phyloP scores from a whole-genome alignment of 768 basidiomycete genomes.

The Pleurotus platypus region DNA sequence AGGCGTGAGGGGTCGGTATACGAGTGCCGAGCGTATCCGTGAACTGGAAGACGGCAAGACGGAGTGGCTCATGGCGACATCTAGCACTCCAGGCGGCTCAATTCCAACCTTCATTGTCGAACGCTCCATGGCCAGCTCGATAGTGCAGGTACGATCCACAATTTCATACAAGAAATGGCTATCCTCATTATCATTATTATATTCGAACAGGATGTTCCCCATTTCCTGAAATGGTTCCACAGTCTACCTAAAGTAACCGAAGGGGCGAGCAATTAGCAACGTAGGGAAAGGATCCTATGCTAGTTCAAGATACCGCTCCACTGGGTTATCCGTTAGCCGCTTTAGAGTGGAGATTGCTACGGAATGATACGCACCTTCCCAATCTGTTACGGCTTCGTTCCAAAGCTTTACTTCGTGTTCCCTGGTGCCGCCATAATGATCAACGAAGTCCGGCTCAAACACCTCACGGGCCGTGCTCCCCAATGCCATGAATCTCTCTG shows the following conservation, averaged over 20 bases:
- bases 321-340: slow-evolving; percentile 31
- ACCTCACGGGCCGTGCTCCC: slow-evolving; percentile 83
- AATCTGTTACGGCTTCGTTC: slow-evolving; percentile 89
- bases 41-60: slow-evolving; percentile 61
- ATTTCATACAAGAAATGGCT: slow-evolving; percentile 1
- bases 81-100: slow-evolving; percentile 65
- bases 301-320: slow-evolving; percentile 84
- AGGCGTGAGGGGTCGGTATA: slow-evolving; percentile 65
- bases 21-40: slow-evolving; percentile 61
- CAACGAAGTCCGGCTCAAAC: slow-evolving; percentile 87
- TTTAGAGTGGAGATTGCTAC: slow-evolving; percentile 6
- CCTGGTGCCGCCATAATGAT: slow-evolving; percentile 94
- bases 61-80: slow-evolving; percentile 82
- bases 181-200: not conserved
- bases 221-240: slow-evolving; percentile 67
- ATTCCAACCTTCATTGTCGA: slow-evolving; percentile 67
- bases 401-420: slow-evolving; percentile 85
- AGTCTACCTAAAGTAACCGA: slow-evolving; percentile 17
- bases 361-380: slow-evolving; percentile 68
- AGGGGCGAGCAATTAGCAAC: not conserved
- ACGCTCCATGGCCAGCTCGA: slow-evolving; percentile 54
- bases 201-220: slow-evolving; percentile 58
- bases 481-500: slow-evolving; percentile 71
- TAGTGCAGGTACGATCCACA: slow-evolving; percentile 46
- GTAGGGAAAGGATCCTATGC: slow-evolving; percentile 33